Base-by-base conservation (phyloP, 2,329 filamentous ascomycete species). In the Xylariales sp. region DNA sequence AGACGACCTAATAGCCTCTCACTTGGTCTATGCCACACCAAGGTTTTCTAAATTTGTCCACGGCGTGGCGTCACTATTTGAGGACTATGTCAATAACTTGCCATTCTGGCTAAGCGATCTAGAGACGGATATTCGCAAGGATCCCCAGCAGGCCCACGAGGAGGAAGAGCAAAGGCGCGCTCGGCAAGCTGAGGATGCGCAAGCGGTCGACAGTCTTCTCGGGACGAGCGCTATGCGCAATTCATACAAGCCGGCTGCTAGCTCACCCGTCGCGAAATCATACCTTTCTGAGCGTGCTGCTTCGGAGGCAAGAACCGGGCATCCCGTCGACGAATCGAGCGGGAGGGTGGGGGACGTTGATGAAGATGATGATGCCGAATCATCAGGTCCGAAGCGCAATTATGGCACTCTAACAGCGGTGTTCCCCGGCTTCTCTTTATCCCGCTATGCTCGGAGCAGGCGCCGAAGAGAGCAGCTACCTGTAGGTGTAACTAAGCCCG, bases 1-100 rank as follows among this genome's bases (percentile, higher is more conserved):
- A 41, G 89, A 94, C 73, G 96, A 99, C 73, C 83, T 99, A 73
- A 97, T 97, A 89, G 86, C 88, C 60, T 97, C 94, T 5, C 95
- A 99, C 79, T 87, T 99, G 4, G 92, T 99, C 70, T 94, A 97
- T 78, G 90, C 94, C 53, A 90, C 92, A 0, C 93, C 94, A 1
- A 89, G 92, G 58, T 99, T 99, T 82, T 97, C 94, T 75, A 99
- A 99, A 80, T 99, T 98, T 74, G 92, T 97, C 2, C 95, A 99
- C 75, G 96, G 96, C 69, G 90, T 97, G 4, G 94, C 95, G 7
- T 90, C 91, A 46, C 85, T 99, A 1, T 98, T 98, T 73, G 96
- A 98, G 75, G 93, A 99, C 80, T 89, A 97, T 76, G 94, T 99
- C 79, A 98, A 98, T 81, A 94, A 89, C 70, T 90, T 98, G 76